Percentiles rank a stretch among this genome's conserved stretches.
Evolutionary conservation across 768 basidiomycete species (phyloP).

Genomic region (Tulasnella sp.): DNA sequence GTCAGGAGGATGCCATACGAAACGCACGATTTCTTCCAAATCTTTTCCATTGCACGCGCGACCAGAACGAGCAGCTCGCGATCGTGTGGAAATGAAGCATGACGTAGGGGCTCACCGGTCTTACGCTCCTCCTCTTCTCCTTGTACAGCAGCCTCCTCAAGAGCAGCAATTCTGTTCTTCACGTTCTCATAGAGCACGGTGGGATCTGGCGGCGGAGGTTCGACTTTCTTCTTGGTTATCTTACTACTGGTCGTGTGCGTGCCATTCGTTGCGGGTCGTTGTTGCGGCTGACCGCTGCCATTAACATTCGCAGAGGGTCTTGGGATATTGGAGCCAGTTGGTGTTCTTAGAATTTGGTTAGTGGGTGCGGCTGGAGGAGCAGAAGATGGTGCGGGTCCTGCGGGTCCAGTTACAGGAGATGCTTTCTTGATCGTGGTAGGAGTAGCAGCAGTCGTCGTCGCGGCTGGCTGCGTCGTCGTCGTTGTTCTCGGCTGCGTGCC

Average conservation of each 20-base stretch:
- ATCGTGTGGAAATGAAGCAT: neutral
- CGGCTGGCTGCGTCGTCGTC: no score
- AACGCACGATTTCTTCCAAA: no score
- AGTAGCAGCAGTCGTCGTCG: neutral
- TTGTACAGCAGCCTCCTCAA: conserved; percentile 78
- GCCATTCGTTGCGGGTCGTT: conserved; percentile 9
- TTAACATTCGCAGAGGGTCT: neutral
- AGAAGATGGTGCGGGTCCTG: conserved; percentile 7
- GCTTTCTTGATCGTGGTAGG: neutral
- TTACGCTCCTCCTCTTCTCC: conserved; percentile 79
- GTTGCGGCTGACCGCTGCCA: neutral
- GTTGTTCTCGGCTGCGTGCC: no score
- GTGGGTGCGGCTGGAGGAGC: conserved; percentile 8
- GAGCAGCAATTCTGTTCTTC: conserved; percentile 77
- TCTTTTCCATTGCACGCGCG: no score
- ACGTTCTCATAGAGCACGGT: conserved; percentile 80
- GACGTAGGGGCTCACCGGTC: conserved; percentile 47
- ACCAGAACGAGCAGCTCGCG: neutral
- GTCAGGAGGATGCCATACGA: neutral
- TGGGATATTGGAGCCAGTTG: neutral
- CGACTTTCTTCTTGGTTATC: conserved; percentile 59
- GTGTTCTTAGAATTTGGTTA: neutral
- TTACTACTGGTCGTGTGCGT: conserved; percentile 1
- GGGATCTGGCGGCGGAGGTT: conserved; percentile 58
- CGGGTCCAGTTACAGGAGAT: neutral